Evolutionary conservation across 192 early-diverging fungal species (phyloP), one percentile per base, ranked within the genome.

Genomic region (Phlyctochytrium arcticum): DNA sequence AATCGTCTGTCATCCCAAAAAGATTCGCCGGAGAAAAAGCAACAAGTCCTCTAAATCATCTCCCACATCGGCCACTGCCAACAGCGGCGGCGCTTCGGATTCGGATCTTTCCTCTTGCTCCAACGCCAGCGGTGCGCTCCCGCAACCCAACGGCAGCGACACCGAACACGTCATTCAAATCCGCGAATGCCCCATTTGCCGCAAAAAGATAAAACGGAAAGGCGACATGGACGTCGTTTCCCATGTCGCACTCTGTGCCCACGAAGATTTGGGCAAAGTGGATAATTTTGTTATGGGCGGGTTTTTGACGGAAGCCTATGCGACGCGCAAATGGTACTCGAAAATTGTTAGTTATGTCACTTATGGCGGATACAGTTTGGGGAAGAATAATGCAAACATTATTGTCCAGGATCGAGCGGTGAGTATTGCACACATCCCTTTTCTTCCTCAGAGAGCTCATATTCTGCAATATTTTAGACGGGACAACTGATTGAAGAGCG

Each of bases 251-350:
- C 63, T 76, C 4, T 92, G 90, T 72, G 87, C 83, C 24, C 77
- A 87, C 42, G 80, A 79, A 46, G 85, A 90, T 68, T 80, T 84
- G 65, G 82, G 76, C 36, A 85, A 77, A 4, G 73, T 90, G 6
- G 87, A 91, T 68, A 75, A 81, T 29, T 78, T 92, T 36, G 70
- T 91, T 23, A 81, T 89, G 68, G 88, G 89, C 17, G 80, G 87
- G 55, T 91, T 90, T 74, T 69, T 90, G 6, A 89, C 90, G 3
- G 87, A 90, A 71, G 82, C 84, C 2, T 75, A 88, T 57, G 87
- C 90, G 5, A 83, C 86, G 48, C 69, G 86, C 59, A 89, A 87
- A 68, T 90, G 85, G 83, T 78, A 82, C 34, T 75, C 77, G 21
- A 83, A 87, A 46, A 71, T 85, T n/a, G 67, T 88, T 29, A 78